Evolutionary conservation across 768 basidiomycete species (phyloP), one percentile per base, ranked within the genome.

Genomic region (Agaricus sinodeliciosus): DNA sequence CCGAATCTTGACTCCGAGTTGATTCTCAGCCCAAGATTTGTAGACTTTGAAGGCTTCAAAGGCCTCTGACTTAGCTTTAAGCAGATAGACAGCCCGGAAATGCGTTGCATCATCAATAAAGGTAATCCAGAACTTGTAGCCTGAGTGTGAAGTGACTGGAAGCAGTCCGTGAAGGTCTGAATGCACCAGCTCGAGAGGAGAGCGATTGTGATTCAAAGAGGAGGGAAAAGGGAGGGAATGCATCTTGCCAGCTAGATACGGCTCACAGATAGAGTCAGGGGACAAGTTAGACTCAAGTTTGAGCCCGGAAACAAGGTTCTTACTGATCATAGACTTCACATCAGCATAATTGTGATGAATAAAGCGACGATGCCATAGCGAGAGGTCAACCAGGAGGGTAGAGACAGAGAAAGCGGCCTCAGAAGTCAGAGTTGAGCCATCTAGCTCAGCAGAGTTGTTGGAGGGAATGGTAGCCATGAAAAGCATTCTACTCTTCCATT

Each of bases 1-100:
- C 48, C 62, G 62, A 43, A 71, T 57, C 19, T 55, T 57, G 8
- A 27, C 40, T 0, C 61, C 68, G 15, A 58, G 61, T 37, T 60
- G 60, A 9, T 49, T 67, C 59, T 72, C 70, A 3, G 63, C 68
- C 31, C 51, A 58, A 0, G 66, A 65, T 56, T 72, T 70, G 65
- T 53, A 72, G 7, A 22, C n/a, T 52, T 65, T 62, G 58, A 74
- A 68, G 1, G 60, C 58, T 3, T 43, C 55, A 51, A 67, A 63
- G 5, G 57, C 51, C 0, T 68, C 61, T 22, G 57, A 61, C 48
- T 68, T 71, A 1, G 45, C 16, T 45, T 58, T 58, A n/a, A 70
- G 59, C 12, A 51, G 57, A 35, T 55, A 54, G 0, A 62, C 58
- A 22, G 48, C 58, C 39, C 51, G 51, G 39, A 58, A 62, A 3